These are phyloP conservation scores for Lactarius akahatsu DNA, from an alignment of 768 basidiomycete species.

Conservation along the genomic window DNA sequence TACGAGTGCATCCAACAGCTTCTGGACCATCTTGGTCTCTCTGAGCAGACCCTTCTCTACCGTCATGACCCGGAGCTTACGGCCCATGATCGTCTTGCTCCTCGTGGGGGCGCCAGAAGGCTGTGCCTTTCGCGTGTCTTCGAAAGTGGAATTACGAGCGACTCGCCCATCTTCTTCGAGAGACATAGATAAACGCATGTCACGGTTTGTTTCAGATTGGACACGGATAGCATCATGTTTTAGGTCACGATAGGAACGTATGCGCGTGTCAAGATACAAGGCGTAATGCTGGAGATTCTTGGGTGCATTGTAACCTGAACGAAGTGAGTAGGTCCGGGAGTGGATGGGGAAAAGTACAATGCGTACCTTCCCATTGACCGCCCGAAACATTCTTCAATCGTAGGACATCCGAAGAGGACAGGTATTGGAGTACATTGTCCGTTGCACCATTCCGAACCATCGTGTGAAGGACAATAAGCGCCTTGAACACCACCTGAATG, in stretches of 20 bases:
- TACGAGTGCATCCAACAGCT: constrained; percentile 82
- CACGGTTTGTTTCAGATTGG: constrained; percentile 90
- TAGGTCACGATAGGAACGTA: constrained; percentile 83
- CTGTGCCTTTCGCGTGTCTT: constrained; percentile 19
- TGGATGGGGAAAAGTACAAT: not conserved
- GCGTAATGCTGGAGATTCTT: constrained; percentile 88
- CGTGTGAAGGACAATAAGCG: constrained; percentile 89
- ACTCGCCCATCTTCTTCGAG: constrained; percentile 54
- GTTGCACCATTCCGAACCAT: constrained; percentile 98
- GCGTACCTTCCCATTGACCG: constrained; percentile 84
- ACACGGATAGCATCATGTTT: constrained; percentile 94
- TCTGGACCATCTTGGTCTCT: constrained; percentile 89
- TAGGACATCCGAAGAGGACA: constrained; percentile 77
- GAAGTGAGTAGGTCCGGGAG: constrained; percentile 1
- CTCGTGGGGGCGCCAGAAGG: constrained; percentile 34
- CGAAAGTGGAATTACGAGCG: constrained; percentile 16
- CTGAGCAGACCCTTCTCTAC: constrained; percentile 94
- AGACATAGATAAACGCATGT: constrained; percentile 64
- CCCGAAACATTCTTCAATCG: constrained; percentile 76
- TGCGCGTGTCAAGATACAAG: constrained; percentile 82
- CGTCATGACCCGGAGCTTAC: constrained; percentile 85
- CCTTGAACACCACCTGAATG: constrained; percentile 92
- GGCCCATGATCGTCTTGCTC: constrained; percentile 76
- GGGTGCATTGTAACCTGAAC: constrained; percentile 77
- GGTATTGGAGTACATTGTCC: constrained; percentile 84